Evolutionary conservation across 257 asterid species (phyloP).

Genomic region (Solanum sitiens): DNA sequence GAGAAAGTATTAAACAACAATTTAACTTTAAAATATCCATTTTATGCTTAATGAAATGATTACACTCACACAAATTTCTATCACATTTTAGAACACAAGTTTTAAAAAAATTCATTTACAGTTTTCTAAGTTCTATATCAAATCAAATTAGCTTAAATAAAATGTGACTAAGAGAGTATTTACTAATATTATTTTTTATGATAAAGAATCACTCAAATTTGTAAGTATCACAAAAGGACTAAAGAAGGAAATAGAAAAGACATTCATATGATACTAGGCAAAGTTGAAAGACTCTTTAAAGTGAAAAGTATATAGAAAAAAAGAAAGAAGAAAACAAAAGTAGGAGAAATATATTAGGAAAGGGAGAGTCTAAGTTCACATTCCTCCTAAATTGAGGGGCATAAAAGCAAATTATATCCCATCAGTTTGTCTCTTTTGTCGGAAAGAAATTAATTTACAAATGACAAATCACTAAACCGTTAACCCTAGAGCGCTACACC

Average conservation of each 20-base stretch:
- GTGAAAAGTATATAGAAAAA: not conserved
- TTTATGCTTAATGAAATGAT: too few species aligned
- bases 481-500: not conserved
- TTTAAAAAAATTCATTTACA: too few species aligned
- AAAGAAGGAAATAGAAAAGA: not conserved
- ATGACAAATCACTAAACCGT: not conserved
- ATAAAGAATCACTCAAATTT: not conserved
- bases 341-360: not conserved
- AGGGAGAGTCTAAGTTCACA: not conserved
- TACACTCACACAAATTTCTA: too few species aligned
- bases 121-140: too few species aligned
- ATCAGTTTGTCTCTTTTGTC: not conserved
- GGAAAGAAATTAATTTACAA: not conserved
- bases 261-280: not conserved
- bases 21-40: too few species aligned
- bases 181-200: too few species aligned
- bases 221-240: not conserved
- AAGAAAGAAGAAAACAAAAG: not conserved
- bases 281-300: not conserved
- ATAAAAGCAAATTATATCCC: not conserved
- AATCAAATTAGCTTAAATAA: too few species aligned
- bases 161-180: too few species aligned
- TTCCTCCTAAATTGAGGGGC: not conserved
- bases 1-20: too few species aligned
- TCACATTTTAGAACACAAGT: too few species aligned